Percentiles rank a stretch among this genome's conserved stretches.
Evolutionary conservation across 1,139 yeast genomes (phyloP).

Genomic region (Saccharomyces hybrid): DNA sequence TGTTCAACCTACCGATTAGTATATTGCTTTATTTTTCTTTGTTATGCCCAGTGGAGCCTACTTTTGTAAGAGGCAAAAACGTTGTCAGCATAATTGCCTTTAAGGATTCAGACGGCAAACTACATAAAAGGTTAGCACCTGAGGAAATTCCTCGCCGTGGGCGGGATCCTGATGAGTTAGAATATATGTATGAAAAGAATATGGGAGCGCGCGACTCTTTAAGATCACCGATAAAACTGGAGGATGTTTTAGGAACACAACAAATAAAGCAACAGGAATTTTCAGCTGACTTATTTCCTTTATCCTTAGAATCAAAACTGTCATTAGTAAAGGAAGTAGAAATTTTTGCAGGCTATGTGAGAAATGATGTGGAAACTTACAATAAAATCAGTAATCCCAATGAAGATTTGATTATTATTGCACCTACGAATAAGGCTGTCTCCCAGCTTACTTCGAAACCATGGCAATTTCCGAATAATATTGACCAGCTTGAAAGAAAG

Average conservation of each 20-base stretch:
- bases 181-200: background rate
- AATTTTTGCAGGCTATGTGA: slow-evolving; percentile 20
- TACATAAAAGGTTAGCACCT: slow-evolving; percentile 9
- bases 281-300: background rate
- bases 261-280: background rate
- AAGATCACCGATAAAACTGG: background rate
- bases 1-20: background rate
- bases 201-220: background rate
- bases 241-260: slow-evolving; percentile 3
- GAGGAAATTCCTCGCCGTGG: slow-evolving; percentile 2
- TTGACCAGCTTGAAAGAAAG: slow-evolving; percentile 29
- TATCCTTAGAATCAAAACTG: slow-evolving; percentile 17
- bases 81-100: slow-evolving; percentile 6
- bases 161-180: slow-evolving; percentile 1
- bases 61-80: slow-evolving; percentile 5
- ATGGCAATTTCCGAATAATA: slow-evolving; percentile 56
- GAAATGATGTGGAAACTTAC: slow-evolving; percentile 17
- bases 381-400: slow-evolving; percentile 13
- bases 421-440: slow-evolving; percentile 55
- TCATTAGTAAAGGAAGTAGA: slow-evolving; percentile 16
- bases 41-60: background rate
- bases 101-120: slow-evolving; percentile 10
- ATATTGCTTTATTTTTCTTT: background rate
- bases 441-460: slow-evolving; percentile 43
- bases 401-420: slow-evolving; percentile 39